These are phyloP conservation scores for Alternaria sp. DNA, from an alignment of 2,329 filamentous ascomycete genomes.

Conservation along the genomic window DNA sequence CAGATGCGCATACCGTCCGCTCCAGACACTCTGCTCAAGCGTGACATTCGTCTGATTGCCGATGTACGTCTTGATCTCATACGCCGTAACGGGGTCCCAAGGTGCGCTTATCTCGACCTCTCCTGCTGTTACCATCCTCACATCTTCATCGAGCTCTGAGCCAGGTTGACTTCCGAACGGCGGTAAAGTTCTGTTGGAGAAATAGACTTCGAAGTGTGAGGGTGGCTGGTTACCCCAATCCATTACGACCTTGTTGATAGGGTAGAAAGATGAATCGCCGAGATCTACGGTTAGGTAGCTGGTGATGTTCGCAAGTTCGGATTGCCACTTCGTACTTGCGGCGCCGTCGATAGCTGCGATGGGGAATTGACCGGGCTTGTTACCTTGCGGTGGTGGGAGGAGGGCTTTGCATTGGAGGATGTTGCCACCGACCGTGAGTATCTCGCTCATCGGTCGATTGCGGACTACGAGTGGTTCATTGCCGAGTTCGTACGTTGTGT, in stretches of 20 bases:
- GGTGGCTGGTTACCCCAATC: constrained; percentile 68
- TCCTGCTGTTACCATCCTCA: constrained; percentile 22
- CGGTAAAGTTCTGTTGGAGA: constrained; percentile 58
- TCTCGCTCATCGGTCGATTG: constrained; percentile 65
- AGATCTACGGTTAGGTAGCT: constrained; percentile 65
- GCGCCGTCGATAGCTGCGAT: constrained; percentile 71
- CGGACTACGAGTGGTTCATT: constrained; percentile 60
- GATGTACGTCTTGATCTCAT: constrained; percentile 49
- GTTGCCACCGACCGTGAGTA: constrained; percentile 64
- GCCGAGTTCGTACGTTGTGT: constrained; percentile 54
- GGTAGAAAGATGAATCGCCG: constrained; percentile 42
- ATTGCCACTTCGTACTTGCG: constrained; percentile 71
- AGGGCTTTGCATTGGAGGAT: constrained; percentile 67
- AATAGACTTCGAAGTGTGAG: constrained; percentile 59
- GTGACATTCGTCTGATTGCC: constrained; percentile 56
- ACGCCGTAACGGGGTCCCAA: constrained; percentile 46
- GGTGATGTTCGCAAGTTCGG: constrained; percentile 56
- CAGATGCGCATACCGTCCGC: constrained; percentile 55
- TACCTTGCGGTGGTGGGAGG: constrained; percentile 51
- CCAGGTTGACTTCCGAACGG: constrained; percentile 16
- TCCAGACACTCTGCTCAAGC: constrained; percentile 49
- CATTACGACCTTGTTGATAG: constrained; percentile 60
- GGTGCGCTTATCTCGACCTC: constrained; percentile 51
- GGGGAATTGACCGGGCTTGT: constrained; percentile 71
- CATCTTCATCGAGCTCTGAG: neutral